These are phyloP conservation scores for Capsicum pubescens DNA, from an alignment of 257 asterid species.

Conservation along the genomic window DNA sequence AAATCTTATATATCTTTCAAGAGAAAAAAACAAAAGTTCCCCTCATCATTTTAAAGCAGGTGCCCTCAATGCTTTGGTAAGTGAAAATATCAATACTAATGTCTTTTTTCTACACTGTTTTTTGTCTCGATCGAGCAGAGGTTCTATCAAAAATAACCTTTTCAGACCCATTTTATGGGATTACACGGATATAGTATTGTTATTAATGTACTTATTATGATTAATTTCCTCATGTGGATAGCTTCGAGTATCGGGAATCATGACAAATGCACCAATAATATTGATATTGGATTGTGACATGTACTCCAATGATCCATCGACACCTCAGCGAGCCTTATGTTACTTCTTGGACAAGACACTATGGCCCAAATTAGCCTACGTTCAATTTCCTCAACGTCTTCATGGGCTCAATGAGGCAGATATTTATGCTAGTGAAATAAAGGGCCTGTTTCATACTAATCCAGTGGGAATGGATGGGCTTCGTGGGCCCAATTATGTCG, in stretches of 20 bases:
- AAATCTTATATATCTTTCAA: conserved; percentile 65
- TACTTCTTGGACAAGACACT: conserved; percentile 41
- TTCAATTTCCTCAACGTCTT: conserved; percentile 74
- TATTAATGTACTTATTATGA: too few relatives aligned
- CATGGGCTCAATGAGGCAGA: conserved; percentile 69
- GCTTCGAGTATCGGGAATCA: conserved; percentile 74
- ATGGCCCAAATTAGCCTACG: conserved; percentile 56
- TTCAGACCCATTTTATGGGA: too few relatives aligned
- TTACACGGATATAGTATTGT: too few relatives aligned
- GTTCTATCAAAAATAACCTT: too few relatives aligned
- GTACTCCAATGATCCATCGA: conserved; percentile 76
- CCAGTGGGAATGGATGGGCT: conserved; percentile 77
- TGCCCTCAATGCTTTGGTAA: conserved; percentile 77
- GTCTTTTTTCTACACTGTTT: too few relatives aligned
- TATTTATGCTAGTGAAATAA: conserved; percentile 57
- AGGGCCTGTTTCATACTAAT: conserved; percentile 42
- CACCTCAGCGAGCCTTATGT: conserved; percentile 56
- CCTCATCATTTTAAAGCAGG: conserved; percentile 84
- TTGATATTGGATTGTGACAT: conserved; percentile 79
- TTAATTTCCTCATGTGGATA: conserved; percentile 14
- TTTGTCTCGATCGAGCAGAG: too few relatives aligned
- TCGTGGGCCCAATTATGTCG: conserved; percentile 63
- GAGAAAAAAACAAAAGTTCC: conserved; percentile 57
- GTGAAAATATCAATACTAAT: too few relatives aligned
- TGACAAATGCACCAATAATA: conserved; percentile 75